Percentiles rank a stretch among this genome's conserved stretches.
Evolutionary conservation across 2,329 filamentous ascomycete species (phyloP).

Genomic region (Plectosphaerella plurivora): DNA sequence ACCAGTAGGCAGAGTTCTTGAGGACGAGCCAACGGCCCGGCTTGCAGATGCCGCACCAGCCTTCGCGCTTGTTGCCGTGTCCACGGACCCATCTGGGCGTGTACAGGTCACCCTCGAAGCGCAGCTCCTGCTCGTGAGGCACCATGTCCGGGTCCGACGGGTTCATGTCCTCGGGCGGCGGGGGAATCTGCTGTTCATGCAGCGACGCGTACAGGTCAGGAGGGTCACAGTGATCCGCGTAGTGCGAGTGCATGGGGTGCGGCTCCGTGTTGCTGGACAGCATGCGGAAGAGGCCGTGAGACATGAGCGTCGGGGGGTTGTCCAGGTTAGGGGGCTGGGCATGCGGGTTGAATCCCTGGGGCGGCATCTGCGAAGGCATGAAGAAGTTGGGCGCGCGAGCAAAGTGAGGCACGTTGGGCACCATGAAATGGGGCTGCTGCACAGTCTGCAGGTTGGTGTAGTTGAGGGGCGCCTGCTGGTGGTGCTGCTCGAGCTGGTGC

Average conservation of each 20-base stretch:
- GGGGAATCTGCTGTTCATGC: conserved; percentile 67
- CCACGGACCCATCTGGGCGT: conserved; percentile 81
- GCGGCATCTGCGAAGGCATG: conserved; percentile 11
- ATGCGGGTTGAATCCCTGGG: conserved; percentile 49
- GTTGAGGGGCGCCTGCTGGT: conserved; percentile 43
- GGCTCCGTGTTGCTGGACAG: conserved; percentile 71
- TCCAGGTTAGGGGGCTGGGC: background rate
- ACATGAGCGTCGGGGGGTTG: conserved; percentile 50
- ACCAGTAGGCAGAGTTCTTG: conserved; percentile 91
- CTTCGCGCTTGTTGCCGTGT: conserved; percentile 81
- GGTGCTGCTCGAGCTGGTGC: background rate
- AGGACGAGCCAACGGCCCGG: conserved; percentile 80
- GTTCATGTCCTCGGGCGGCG: conserved; percentile 78
- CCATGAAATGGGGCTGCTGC: conserved; percentile 51
- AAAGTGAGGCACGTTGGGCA: conserved; percentile 47
- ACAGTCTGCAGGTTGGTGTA: conserved; percentile 51
- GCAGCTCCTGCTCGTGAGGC: conserved; percentile 73
- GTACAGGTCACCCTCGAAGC: conserved; percentile 78
- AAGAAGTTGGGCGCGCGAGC: background rate
- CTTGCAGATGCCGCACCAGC: conserved; percentile 87
- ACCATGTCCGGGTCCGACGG: conserved; percentile 70
- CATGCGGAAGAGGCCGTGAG: conserved; percentile 68
- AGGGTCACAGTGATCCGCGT: conserved; percentile 68
- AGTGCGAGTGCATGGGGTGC: conserved; percentile 63
- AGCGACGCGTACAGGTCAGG: conserved; percentile 74